A percentile compares a stretch with the other conserved stretches of the same genome.
Evolutionary conservation across 1,284 basidiomycete species (phyloP).

Genomic region (Trametes polyzona): DNA sequence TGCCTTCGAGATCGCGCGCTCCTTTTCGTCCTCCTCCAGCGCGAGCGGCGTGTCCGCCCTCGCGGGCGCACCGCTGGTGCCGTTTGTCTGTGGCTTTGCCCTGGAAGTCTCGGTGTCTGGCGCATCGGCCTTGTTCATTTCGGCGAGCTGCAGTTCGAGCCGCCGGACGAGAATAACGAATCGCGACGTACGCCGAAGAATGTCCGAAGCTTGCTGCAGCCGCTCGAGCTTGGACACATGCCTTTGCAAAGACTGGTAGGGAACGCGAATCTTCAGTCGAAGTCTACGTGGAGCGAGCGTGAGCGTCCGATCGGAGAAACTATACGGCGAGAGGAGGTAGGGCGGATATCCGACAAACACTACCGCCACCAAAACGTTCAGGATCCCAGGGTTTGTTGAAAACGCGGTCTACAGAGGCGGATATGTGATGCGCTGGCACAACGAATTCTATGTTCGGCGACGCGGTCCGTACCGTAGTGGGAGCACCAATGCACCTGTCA

Average conservation of each 20-base stretch:
- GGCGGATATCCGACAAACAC: background rate
- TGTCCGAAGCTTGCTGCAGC: constrained; percentile 79
- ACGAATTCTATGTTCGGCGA: no score
- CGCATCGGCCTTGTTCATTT: constrained; percentile 48
- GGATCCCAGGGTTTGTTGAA: no score
- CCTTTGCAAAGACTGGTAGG: constrained; percentile 73
- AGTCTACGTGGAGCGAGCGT: constrained; percentile 54
- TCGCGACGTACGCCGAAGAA: constrained; percentile 80
- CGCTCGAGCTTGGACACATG: constrained; percentile 76
- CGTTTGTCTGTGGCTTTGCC: constrained; percentile 23
- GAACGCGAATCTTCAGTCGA: constrained; percentile 81
- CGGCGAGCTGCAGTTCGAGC: constrained; percentile 79
- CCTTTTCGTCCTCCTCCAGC: constrained; percentile 75
- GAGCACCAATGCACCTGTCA: no score
- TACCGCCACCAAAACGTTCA: background rate
- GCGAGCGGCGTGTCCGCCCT: constrained; percentile 22
- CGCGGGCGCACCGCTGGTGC: background rate
- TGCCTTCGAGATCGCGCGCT: constrained; percentile 86
- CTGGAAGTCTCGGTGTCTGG: constrained; percentile 26
- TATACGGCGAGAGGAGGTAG: background rate
- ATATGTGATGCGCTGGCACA: no score
- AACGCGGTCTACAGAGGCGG: no score
- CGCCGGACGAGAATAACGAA: constrained; percentile 83
- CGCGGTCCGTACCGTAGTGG: no score
- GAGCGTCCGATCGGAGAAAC: background rate